These are phyloP conservation scores for Balansia obtecta DNA, from an alignment of 2,329 filamentous ascomycete genomes.

Conservation along the genomic window DNA sequence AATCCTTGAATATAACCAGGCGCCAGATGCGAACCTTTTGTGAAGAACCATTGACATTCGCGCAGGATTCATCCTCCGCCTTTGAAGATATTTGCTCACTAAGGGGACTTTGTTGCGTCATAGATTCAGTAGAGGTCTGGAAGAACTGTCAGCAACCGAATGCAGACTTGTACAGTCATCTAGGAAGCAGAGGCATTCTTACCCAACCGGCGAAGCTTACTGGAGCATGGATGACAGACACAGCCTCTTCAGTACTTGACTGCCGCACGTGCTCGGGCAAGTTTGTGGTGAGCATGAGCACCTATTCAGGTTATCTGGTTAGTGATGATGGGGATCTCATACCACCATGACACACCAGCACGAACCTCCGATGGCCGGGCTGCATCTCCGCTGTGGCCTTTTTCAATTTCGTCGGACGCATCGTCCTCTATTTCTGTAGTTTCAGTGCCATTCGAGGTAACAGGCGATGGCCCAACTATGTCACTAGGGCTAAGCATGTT, in stretches of 20 bases:
- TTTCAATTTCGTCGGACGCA: constrained; percentile 45
- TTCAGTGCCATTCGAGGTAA: constrained; percentile 75
- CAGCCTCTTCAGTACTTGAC: constrained; percentile 59
- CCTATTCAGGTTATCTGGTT: constrained; percentile 21
- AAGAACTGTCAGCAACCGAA: not conserved
- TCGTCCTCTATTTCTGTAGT: constrained; percentile 79
- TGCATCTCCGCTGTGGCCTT: constrained; percentile 11
- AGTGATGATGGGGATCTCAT: not conserved
- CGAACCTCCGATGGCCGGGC: constrained; percentile 20
- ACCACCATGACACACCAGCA: not conserved
- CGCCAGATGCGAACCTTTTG: constrained; percentile 12
- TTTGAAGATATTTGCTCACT: constrained; percentile 25
- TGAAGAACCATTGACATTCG: constrained; percentile 10
- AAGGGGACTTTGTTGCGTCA: constrained; percentile 21
- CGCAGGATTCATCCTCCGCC: constrained; percentile 22
- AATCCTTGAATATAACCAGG: not conserved
- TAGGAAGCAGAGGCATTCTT: constrained; percentile 15
- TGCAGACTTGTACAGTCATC: too few relatives aligned
- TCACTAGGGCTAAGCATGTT: constrained; percentile 51
- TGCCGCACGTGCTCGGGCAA: constrained; percentile 45
- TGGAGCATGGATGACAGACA: constrained; percentile 86
- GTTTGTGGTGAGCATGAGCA: constrained; percentile 43
- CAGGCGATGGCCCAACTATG: constrained; percentile 68
- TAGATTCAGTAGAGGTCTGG: constrained; percentile 30
- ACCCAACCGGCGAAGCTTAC: constrained; percentile 75